A percentile compares a stretch with the other conserved stretches of the same genome.
phyloP scores from a whole-genome alignment of 805 yeast genomes.

The Hemisphaericaspora nanyangensis region DNA sequence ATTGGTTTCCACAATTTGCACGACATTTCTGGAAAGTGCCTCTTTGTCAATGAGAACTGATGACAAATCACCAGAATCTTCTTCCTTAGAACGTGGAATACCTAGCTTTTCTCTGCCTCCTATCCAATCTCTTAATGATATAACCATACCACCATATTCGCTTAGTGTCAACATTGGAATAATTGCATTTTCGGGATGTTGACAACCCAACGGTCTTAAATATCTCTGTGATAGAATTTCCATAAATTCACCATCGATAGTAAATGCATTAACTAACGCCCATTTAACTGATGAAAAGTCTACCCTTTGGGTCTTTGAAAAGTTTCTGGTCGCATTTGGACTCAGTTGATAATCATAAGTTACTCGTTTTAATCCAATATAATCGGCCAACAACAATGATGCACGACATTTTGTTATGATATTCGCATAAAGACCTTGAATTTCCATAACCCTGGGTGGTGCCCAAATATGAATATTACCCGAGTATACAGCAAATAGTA shows the following conservation, averaged over 20 bases:
- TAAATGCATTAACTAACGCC: slow-evolving; percentile 84
- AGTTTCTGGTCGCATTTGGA: slow-evolving; percentile 81
- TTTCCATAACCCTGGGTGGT: slow-evolving; percentile 67
- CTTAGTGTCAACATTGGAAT: slow-evolving; percentile 85
- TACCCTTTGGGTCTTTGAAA: slow-evolving; percentile 66
- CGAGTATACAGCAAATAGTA: slow-evolving; percentile 73
- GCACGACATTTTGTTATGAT: slow-evolving; percentile 68
- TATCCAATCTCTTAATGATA: slow-evolving; percentile 88
- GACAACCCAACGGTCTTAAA: slow-evolving; percentile 86
- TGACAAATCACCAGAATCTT: slow-evolving; percentile 42
- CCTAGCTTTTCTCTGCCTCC: slow-evolving; percentile 59
- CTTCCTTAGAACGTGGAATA: slow-evolving; percentile 33
- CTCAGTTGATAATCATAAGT: slow-evolving; percentile 89
- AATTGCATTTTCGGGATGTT: slow-evolving; percentile 66
- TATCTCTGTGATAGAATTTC: slow-evolving; percentile 86
- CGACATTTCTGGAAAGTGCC: slow-evolving; percentile 67
- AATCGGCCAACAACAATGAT: slow-evolving; percentile 76
- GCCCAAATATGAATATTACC: slow-evolving; percentile 83
- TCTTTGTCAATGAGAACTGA: slow-evolving; percentile 71
- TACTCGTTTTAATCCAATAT: slow-evolving; percentile 82
- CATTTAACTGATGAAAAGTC: slow-evolving; percentile 79
- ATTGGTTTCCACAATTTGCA: slow-evolving; percentile 58
- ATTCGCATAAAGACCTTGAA: slow-evolving; percentile 85
- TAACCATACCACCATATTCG: slow-evolving; percentile 95
- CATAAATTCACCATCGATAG: slow-evolving; percentile 90